Conservation (phyloP, 495 filamentous ascomycete genomes). For the Penicillium mononematosum region DNA sequence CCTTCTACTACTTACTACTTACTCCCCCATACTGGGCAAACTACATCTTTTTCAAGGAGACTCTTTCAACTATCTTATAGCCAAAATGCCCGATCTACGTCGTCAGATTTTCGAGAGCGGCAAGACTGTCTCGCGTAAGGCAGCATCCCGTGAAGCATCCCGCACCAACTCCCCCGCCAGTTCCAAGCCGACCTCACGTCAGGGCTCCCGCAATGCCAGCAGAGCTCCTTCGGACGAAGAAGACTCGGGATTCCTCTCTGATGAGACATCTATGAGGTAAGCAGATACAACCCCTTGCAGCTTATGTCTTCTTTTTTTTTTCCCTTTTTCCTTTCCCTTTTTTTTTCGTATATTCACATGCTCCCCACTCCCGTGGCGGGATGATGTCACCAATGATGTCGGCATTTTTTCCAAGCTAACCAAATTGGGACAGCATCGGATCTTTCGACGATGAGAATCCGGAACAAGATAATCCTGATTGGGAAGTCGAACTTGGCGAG, state of each 20-base stretch:
- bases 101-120: constrained; percentile 78
- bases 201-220: constrained; percentile 55
- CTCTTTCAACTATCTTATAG: constrained; percentile 11
- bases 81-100: constrained; percentile 58
- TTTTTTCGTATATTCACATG: constrained; percentile 19
- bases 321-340: neutral
- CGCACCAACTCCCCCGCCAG: constrained; percentile 59
- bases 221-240: constrained; percentile 76
- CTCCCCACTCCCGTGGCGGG: constrained; percentile 32
- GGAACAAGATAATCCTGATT: constrained; percentile 55
- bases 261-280: constrained; percentile 69
- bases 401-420: constrained; percentile 19
- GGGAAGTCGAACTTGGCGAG: constrained; percentile 66
- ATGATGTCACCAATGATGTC: constrained; percentile 37
- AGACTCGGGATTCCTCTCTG: constrained; percentile 60
- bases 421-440: constrained; percentile 24
- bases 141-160: constrained; percentile 68
- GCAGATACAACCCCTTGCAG: constrained; percentile 17
- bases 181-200: constrained; percentile 63
- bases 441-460: constrained; percentile 64
- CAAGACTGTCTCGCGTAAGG: constrained; percentile 92
- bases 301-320: constrained; percentile 15
- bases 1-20: constrained; percentile 4
- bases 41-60: neutral
- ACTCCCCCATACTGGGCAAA: neutral